Base-by-base conservation (phyloP, 1,139 yeast species). In the Saccharomyces uvarum region DNA sequence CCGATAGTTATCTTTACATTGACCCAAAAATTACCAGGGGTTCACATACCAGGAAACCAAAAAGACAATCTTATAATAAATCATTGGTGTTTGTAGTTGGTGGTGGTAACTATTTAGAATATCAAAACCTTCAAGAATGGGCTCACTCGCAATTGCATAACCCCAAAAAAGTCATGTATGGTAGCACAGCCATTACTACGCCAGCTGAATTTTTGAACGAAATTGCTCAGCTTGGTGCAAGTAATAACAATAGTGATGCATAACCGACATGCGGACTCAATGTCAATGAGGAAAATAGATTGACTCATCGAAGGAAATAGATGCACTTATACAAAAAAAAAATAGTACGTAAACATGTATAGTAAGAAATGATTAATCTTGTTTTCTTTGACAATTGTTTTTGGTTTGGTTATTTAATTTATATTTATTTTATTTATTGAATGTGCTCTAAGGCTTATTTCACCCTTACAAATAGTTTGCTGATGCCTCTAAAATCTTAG, bases 91-190 rank as follows among this genome's bases (percentile, higher is more conserved):
- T 93, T 70, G 88, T 90, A 51, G 91, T 95, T 56, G 99, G 99
- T 21, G 99, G 99, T 33, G 99, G 98, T 50, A 91, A 88, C 70
- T 93, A 90, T 68, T 75, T 88, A 61, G 99, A 93, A 72, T 93
- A 93, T 68, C 95, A 91, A 60, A 91, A 91, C 67, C 78, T 93
- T 63, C 96, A 88, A 70, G 97, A 93, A 69, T 91, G 96, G 95
- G 85, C 84, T 9, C 73, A 75, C 53, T 68, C 71, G 4, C 70
- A 67, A 38, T 65, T 69, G 53, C 73, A 71, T 49, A 67, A 68
- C 49, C 64, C 68, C 32, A 71, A 73, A 59, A 69, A 63, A n/a
- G 87, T 95, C 46, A 80, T 86, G 24, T 95, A 93, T 70, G 99
- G 99, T 41, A 83, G 95, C 63, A 89, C 97, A 2, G 84, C 82